These are phyloP conservation scores for Leccinum broughii DNA, from an alignment of 768 basidiomycete species.

Conservation along the genomic window DNA sequence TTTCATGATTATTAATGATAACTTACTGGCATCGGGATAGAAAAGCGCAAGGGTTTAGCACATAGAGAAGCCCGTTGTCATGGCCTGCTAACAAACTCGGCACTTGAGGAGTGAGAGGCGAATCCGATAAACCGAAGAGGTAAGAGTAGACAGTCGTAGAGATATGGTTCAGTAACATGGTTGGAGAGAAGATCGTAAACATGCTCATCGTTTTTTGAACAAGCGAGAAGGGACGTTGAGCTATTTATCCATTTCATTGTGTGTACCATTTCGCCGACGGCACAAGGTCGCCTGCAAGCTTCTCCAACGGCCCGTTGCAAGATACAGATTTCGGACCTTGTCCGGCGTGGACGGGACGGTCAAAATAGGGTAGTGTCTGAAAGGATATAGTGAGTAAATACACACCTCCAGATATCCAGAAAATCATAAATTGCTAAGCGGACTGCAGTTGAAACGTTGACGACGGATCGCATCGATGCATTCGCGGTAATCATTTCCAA, in stretches of 20 bases:
- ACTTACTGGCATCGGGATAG: constrained; percentile 24
- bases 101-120: constrained; percentile 1
- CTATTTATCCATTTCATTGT: background rate
- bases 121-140: background rate
- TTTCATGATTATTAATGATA: background rate
- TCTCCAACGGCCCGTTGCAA: background rate
- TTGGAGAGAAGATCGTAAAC: too few species aligned
- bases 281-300: too few species aligned
- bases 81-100: constrained; percentile 18
- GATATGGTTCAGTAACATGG: background rate
- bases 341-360: background rate
- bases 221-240: background rate
- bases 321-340: background rate
- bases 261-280: too few species aligned
- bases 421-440: too few species aligned
- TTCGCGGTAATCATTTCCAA: background rate
- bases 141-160: background rate
- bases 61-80: constrained; percentile 17
- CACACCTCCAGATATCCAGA: too few species aligned
- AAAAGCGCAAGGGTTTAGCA: constrained; percentile 9
- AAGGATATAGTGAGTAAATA: too few species aligned
- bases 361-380: background rate
- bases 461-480: too few species aligned
- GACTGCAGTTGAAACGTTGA: too few species aligned
- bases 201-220: too few species aligned